Conservation (phyloP, 768 basidiomycete genomes). For the Suillus subalutaceus region DNA sequence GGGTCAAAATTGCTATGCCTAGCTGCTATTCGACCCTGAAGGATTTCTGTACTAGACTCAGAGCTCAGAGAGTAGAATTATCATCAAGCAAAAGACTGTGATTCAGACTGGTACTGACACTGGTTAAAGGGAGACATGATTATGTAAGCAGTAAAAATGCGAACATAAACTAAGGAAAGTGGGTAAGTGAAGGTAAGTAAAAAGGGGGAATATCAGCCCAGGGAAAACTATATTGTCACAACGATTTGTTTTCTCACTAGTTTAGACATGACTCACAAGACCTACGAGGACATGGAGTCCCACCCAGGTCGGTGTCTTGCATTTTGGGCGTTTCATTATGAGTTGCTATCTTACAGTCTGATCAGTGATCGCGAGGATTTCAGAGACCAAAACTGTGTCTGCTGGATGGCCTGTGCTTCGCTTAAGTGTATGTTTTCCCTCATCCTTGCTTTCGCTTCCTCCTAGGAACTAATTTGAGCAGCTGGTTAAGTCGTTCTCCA, state of each 20-base stretch:
- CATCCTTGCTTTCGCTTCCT: background rate
- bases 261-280: background rate
- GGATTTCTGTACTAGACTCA: no score
- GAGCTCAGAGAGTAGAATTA: no score
- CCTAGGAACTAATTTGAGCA: background rate
- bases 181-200: no score
- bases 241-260: background rate
- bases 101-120: no score
- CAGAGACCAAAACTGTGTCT: background rate
- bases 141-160: no score
- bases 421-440: background rate
- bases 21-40: no score
- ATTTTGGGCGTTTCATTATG: background rate
- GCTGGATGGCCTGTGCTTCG: background rate
- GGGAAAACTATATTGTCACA: no score
- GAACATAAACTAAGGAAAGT: no score
- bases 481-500: background rate
- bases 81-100: no score
- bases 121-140: no score
- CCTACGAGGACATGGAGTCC: background rate
- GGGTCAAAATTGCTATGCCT: no score
- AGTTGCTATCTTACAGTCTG: background rate
- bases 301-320: background rate
- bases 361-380: background rate
- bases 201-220: no score